Conservation (phyloP, 208 protist genomes). For the Acanthamoeba pearcei region DNA sequence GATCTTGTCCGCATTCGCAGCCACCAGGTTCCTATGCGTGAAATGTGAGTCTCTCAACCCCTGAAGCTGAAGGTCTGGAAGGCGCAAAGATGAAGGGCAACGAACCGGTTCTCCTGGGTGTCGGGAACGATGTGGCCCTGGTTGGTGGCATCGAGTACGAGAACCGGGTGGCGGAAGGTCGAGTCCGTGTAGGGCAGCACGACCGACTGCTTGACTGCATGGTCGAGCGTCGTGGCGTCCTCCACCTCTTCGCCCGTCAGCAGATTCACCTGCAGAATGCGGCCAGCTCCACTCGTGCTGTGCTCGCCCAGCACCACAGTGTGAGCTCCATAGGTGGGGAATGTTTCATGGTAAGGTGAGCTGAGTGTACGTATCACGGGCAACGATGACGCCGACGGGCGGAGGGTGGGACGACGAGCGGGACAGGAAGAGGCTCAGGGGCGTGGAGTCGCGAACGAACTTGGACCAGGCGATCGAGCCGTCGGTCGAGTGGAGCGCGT, state of each 20-base stretch:
- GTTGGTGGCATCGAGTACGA: not conserved
- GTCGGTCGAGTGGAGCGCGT: slow-evolving; percentile 46
- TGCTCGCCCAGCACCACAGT: not conserved
- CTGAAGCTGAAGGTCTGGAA: not conserved
- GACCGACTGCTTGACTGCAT: slow-evolving; percentile 2
- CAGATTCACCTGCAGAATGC: slow-evolving; percentile 40
- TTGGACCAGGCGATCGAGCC: slow-evolving; percentile 24
- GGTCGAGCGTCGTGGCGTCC: not conserved
- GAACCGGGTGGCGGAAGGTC: not conserved
- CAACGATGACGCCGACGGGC: slow-evolving; percentile 36
- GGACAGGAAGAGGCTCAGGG: slow-evolving; percentile 6
- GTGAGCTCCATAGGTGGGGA: no score
- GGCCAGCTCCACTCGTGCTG: not conserved
- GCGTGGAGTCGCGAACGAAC: not conserved
- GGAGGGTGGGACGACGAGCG: slow-evolving; percentile 36
- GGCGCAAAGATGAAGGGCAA: not conserved
- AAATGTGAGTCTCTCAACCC: not conserved
- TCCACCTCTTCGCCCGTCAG: slow-evolving; percentile 53
- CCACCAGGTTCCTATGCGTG: not conserved
- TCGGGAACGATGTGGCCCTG: slow-evolving; percentile 23
- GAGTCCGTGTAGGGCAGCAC: slow-evolving; percentile 18
- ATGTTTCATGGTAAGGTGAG: no score
- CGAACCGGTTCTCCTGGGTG: slow-evolving; percentile 15
- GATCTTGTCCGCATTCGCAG: not conserved
- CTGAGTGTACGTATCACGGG: not conserved